Evolutionary conservation across 192 early-diverging fungal species (phyloP), one percentile per base, ranked within the genome.

Genomic region (Coemansia sp.): DNA sequence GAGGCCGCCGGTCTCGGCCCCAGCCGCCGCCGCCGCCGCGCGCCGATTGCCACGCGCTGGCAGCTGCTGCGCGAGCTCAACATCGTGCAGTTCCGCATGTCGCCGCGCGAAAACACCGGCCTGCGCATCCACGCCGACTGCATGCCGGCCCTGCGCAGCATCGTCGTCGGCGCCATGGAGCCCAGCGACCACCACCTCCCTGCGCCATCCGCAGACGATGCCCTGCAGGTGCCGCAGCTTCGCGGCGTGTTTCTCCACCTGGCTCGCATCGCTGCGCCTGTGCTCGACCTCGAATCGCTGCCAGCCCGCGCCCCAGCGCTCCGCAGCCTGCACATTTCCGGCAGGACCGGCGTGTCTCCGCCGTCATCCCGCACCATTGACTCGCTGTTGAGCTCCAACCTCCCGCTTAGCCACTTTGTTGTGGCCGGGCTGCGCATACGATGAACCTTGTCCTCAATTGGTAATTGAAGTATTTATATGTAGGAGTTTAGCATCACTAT

Each of bases 121-220:
- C 52, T 60, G 54, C 34, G 66, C n/a, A 37, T 68, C 10, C 33
- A 44, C 20, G 53, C 66, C 1, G 59, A 55, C 59, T 40, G 50
- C 66, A 62, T 68, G 66, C 66, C 66, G 1, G 14, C 3, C 2
- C 50, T 68, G 50, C 59, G 61, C 53, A 22, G 45, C 34, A 22
- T 68, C 38, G 33, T 29, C 0, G 53, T 68, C 9, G 58, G 41
- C 27, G 2, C 22, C 40, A 55, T 68, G 66, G 66, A 68, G 59
- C 66, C 66, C 59, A 59, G 59, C 47, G 66, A 68, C 50, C 55
- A 53, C 60, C 55, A 58, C 60, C 61, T 58, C 14, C 60, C 67
- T 11, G 33, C 61, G 28, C 55, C 61, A 19, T 19, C 61, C 0
- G 25, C 57, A 6, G 52, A 38, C 11, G 67, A 61, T 33, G 57